Base-by-base conservation (phyloP, 192 early-diverging fungal species). In the Hyaloraphidium curvatum region DNA sequence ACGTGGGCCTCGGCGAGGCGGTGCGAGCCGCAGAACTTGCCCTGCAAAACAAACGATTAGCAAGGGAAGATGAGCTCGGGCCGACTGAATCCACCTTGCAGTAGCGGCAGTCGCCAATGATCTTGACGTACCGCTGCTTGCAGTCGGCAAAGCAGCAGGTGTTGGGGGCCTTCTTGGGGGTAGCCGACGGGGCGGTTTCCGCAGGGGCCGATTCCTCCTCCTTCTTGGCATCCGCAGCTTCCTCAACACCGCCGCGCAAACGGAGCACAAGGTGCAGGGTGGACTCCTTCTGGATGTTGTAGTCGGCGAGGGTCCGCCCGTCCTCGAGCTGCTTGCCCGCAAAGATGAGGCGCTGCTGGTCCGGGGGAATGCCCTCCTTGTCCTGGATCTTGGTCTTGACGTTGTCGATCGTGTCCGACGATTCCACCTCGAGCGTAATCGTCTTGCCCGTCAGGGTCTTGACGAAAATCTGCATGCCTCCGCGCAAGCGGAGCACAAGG, bases 171-270 rank as follows among this genome's bases (percentile, higher is more conserved):
- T n/a, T n/a, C n/a, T n/a, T n/a, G n/a, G n/a, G n/a, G n/a, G n/a
- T n/a, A n/a, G n/a, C n/a, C n/a, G n/a, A n/a, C n/a, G n/a, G n/a
- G n/a, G n/a, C n/a, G n/a, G n/a, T n/a, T n/a, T n/a, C n/a, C n/a
- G n/a, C n/a, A n/a, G n/a, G n/a, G n/a, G n/a, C n/a, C n/a, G n/a
- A n/a, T n/a, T n/a, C n/a, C n/a, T n/a, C n/a, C n/a, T n/a, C n/a
- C n/a, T n/a, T n/a, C n/a, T n/a, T n/a, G n/a, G n/a, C n/a, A n/a
- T n/a, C n/a, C n/a, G n/a, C n/a, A n/a, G n/a, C n/a, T n/a, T 97
- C 93, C 86, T 97, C 93, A 71, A 69, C 89, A 77, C 81, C 84
- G 75, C 83, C 83, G 62, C 83, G 83, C 57, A 86, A 73, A 63
- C 83, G 81, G 11, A 85, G 70, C 14, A 85, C 83, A 51, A 83